Evolutionary conservation across 345 rosid species (phyloP).

Genomic region (Raphanus sativus): DNA sequence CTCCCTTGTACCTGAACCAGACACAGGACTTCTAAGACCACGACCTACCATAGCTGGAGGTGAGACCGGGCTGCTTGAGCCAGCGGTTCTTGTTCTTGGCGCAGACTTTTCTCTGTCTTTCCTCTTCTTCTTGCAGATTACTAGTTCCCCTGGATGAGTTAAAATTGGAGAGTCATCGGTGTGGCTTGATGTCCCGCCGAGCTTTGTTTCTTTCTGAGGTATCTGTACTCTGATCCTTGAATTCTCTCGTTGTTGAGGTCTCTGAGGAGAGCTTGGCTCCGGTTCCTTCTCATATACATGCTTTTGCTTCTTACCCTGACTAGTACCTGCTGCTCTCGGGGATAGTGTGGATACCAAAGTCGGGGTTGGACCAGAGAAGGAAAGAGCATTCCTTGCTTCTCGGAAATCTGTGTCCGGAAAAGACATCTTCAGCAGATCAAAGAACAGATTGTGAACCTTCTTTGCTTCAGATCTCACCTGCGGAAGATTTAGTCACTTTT

Average conservation of each 20-base stretch:
- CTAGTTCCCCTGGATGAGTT: conserved; percentile 89
- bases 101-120: conserved; percentile 85
- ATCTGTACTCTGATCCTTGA: conserved; percentile 65
- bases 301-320: conserved; percentile 68
- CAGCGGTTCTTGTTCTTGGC: conserved; percentile 61
- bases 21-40: conserved; percentile 55
- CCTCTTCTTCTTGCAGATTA: conserved; percentile 98
- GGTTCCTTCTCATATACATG: conserved; percentile 57
- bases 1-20: conserved; percentile 57
- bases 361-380: conserved; percentile 61
- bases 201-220: conserved; percentile 72
- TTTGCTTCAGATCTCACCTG: conserved; percentile 96
- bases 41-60: conserved; percentile 65
- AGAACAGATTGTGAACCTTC: conserved; percentile 96
- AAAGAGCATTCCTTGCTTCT: conserved; percentile 76
- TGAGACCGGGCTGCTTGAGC: conserved; percentile 73
- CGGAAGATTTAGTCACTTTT: conserved; percentile 11
- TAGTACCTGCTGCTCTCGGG: conserved; percentile 48
- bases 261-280: conserved; percentile 55
- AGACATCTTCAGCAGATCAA: conserved; percentile 86
- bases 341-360: conserved; percentile 51
- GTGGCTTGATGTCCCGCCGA: conserved; percentile 39
- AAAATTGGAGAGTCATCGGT: conserved; percentile 67
- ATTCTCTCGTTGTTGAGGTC: conserved; percentile 61
- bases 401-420: conserved; percentile 88